Base-by-base conservation (phyloP, 2,329 filamentous ascomycete species). In the Stagonosporopsis rhizophila region DNA sequence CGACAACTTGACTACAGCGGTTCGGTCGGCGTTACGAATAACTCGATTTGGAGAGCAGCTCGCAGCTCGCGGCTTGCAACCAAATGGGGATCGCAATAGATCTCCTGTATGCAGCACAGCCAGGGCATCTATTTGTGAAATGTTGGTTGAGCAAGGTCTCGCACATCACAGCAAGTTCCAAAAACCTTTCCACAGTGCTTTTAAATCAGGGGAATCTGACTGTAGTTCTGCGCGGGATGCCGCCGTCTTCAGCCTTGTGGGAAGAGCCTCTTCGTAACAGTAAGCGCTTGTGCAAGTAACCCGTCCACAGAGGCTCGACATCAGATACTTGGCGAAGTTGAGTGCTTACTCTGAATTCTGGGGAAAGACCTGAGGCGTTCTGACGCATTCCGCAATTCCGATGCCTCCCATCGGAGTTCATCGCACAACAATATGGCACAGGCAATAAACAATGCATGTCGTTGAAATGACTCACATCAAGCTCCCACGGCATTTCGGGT, bases 281-380 rank as follows among this genome's bases (percentile, higher is more conserved):
- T 69, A 63, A 69, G 66, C 66, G 61, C 65, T 68, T 67, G 65
- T 54, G 65, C 65, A 62, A 32, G 56, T 57, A 44, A 59, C 60
- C 64, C 66, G 66, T 51, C 57, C 49, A 59, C 58, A 59, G 56
- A 59, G 54, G 46, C 54, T 49, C 56, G 52, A 44, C 23, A 32
- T 57, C 49, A 59, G 52, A 64, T 54, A 53, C 61, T 63, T 66
- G 56, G 62, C 62, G 22, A 46, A 52, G 54, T 67, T 67, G 65
- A 65, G 61, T 67, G 66, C 66, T 68, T 62, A 67, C 66, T 39
- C 20, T 15, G 37, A 32, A 39, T 25, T 22, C 34, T 35, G 46
- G 42, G 46, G 46, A 40, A 42, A 34, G 25, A 8, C 20, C 27
- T 38, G 28, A 51, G 42, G 46, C 41, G 37, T 50, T 42, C 41